Evolutionary conservation across 257 asterid species (phyloP), one percentile per base, ranked within the genome.

Genomic region (Fraxinus pennsylvanica): DNA sequence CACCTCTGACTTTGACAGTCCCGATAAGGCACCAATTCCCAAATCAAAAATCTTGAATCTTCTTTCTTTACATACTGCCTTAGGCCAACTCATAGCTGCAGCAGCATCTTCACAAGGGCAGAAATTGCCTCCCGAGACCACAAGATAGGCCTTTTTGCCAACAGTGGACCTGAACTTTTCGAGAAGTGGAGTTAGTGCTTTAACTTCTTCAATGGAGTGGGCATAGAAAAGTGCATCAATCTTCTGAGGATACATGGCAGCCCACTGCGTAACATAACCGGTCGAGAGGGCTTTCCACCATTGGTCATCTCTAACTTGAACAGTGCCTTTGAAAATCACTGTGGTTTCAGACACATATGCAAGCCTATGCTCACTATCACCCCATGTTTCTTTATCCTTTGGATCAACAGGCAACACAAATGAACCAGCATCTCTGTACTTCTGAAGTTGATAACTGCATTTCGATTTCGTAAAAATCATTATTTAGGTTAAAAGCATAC

Each of bases 211-310:
- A 1, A 91, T 52, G 0, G 98, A 93, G 82, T 95, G 98, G 1
- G 97, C 98, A 6, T 95, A 95, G 82, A 95, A 87, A 0, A 95
- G 88, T 13, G 96, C 98, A 35, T 95, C 99, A 1, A 90, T 89
- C 83, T 88, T 91, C 43, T 95, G 99, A 68, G 99, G 99, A 73
- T 90, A 12, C 98, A 95, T 95, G 0, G 97, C 89, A 0, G 98
- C 99, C 98, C 99, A 95, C 75, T 91, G 98, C 0, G 99, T 91
- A 1, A 95, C 8, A 70, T 95, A 95, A n/a, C 99, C 99, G 0
- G 90, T 89, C 0, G 99, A 90, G 21, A 95, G 91, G 27, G 99
- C 98, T 75, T 87, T 93, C 99, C 99, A 95, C 99, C 99, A 95
- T 57, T 93, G 99, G 30, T 93, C 92, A 74, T 95, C 98, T 38